Conservation (phyloP, 2,329 filamentous ascomycete genomes). For the Alternaria novae-zelandiae region DNA sequence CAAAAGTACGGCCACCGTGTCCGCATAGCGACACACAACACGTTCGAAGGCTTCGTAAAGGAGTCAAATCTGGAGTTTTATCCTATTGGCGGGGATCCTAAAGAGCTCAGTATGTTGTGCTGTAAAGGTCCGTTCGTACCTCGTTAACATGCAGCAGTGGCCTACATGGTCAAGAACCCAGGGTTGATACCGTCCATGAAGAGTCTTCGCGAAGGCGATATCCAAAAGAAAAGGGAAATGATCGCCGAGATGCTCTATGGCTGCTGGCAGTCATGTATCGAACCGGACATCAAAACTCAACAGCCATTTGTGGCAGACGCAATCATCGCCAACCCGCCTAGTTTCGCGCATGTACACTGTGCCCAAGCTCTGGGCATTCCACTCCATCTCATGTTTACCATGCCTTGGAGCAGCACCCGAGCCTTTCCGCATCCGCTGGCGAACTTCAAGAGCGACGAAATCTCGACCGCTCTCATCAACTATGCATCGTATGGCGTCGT, state of each 20-base stretch:
- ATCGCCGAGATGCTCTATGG: slow-evolving; percentile 34
- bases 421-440: slow-evolving; percentile 59
- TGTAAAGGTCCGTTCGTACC: background rate
- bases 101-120: slow-evolving; percentile 40
- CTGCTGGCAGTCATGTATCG: slow-evolving; percentile 41
- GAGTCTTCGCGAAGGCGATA: slow-evolving; percentile 33
- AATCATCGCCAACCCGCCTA: slow-evolving; percentile 81
- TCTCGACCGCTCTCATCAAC: slow-evolving; percentile 48
- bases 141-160: slow-evolving; percentile 35
- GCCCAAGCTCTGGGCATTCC: slow-evolving; percentile 75
- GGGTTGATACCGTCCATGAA: slow-evolving; percentile 43
- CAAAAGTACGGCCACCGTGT: slow-evolving; percentile 39
- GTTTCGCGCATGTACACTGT: slow-evolving; percentile 76
- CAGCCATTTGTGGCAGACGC: slow-evolving; percentile 77
- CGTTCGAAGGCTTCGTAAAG: slow-evolving; percentile 21
- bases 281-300: slow-evolving; percentile 38
- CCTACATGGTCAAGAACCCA: slow-evolving; percentile 59
- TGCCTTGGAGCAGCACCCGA: slow-evolving; percentile 57
- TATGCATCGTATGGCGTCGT: slow-evolving; percentile 56
- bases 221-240: slow-evolving; percentile 39
- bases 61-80: slow-evolving; percentile 44
- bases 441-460: slow-evolving; percentile 49
- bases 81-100: slow-evolving; percentile 42
- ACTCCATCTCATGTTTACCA: slow-evolving; percentile 75
- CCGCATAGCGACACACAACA: slow-evolving; percentile 32